phyloP scores from a whole-genome alignment of 352 stramenopile species.

The Pythium phragmitis region DNA sequence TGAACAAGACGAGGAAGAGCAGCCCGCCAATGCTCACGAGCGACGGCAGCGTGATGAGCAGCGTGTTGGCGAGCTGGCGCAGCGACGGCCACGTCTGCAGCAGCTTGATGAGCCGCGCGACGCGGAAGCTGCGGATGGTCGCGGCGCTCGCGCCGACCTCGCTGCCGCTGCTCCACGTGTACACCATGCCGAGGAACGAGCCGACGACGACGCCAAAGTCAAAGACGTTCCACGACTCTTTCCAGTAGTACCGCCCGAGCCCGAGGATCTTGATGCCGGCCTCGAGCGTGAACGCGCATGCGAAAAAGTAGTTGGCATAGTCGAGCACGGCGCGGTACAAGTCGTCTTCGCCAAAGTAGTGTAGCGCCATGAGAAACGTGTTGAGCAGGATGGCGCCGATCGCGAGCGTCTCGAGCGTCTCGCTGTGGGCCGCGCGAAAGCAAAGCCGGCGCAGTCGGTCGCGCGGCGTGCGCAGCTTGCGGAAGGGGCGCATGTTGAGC shows the following conservation, averaged over 20 bases:
- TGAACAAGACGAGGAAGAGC: conserved; percentile 90
- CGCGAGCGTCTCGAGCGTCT: conserved; percentile 68
- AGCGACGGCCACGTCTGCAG: conserved; percentile 75
- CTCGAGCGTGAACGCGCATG: conserved; percentile 81
- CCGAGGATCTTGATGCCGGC: conserved; percentile 76
- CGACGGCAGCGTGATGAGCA: conserved; percentile 82
- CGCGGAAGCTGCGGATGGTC: conserved; percentile 79
- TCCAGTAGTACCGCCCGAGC: conserved; percentile 75
- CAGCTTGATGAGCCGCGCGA: conserved; percentile 69
- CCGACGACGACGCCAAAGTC: conserved; percentile 65
- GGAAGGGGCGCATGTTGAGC: conserved; percentile 37
- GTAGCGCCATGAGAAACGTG: conserved; percentile 79
- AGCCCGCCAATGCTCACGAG: conserved; percentile 87
- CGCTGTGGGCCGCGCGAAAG: conserved; percentile 41
- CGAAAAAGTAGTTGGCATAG: conserved; percentile 79
- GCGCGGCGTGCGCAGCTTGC: conserved; percentile 47
- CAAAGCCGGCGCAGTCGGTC: conserved; percentile 36
- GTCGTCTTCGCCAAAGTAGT: conserved; percentile 79
- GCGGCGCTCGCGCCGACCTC: conserved; percentile 42
- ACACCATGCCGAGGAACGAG: conserved; percentile 49
- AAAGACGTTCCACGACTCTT: conserved; percentile 82
- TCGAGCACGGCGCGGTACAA: conserved; percentile 55
- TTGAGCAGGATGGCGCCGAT: conserved; percentile 88
- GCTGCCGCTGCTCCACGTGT: conserved; percentile 31
- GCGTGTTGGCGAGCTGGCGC: conserved; percentile 85